Conservation (phyloP, 2,329 filamentous ascomycete genomes). For the Talaromyces marneffei region DNA sequence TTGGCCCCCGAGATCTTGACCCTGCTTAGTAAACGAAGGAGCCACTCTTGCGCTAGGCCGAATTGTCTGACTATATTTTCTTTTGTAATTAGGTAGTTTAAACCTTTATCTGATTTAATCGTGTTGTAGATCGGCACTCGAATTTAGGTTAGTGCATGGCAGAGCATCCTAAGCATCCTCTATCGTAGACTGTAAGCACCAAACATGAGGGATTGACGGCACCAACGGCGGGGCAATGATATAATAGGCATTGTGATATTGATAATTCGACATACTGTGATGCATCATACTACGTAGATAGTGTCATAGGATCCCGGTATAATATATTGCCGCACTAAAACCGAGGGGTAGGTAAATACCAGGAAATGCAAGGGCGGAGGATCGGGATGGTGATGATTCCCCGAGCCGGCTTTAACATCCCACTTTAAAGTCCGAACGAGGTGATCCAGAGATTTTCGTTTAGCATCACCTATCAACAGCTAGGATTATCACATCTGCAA, state of each 20-base stretch:
- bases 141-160: not conserved
- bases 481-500: not conserved
- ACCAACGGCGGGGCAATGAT: not conserved
- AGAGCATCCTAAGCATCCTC: not conserved
- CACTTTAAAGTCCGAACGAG: constrained; percentile 7
- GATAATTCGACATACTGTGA: not conserved
- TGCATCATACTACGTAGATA: not conserved
- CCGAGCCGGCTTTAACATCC: constrained; percentile 1
- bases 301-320: not conserved
- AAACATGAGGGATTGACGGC: not conserved
- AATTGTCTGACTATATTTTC: not conserved
- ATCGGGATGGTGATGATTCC: not conserved
- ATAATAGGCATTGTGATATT: not conserved
- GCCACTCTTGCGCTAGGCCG: not conserved
- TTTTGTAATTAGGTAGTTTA: not conserved
- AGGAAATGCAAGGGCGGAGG: not conserved
- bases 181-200: not conserved
- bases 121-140: not conserved
- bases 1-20: not conserved
- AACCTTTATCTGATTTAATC: not conserved
- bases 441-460: not conserved
- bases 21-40: not conserved
- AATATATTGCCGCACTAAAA: not conserved
- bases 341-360: not conserved
- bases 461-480: not conserved